phyloP scores from a whole-genome alignment of 1,284 basidiomycete genomes.

The Leccinum insolens region DNA sequence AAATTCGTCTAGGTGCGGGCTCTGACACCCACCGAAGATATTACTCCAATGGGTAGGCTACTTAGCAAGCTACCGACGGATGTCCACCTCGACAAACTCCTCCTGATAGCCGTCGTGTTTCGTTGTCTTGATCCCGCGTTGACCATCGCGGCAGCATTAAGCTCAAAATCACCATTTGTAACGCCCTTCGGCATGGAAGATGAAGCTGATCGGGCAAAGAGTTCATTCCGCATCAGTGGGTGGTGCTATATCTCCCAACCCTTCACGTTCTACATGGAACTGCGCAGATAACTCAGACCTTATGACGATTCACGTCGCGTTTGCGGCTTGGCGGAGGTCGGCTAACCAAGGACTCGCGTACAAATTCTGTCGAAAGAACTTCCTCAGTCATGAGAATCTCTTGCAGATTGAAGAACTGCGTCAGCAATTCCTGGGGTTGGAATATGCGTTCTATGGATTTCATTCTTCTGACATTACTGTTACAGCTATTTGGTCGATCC shows the following conservation, averaged over 20 bases:
- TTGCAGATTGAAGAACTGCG: conserved; percentile 97
- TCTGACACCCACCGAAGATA: conserved; percentile 85
- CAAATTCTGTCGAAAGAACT: conserved; percentile 85
- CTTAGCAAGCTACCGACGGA: conserved; percentile 95
- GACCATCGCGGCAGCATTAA: conserved; percentile 93
- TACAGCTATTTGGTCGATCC: conserved; percentile 84
- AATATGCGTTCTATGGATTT: neutral
- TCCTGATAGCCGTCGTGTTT: conserved; percentile 86
- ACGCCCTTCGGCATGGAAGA: conserved; percentile 88
- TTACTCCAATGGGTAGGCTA: conserved; percentile 92
- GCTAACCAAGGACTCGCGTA: conserved; percentile 63
- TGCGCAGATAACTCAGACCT: conserved; percentile 90
- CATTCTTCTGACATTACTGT: conserved; percentile 10
- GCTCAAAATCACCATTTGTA: conserved; percentile 93
- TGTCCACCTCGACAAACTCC: conserved; percentile 95
- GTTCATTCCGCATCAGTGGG: conserved; percentile 77
- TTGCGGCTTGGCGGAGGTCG: conserved; percentile 85
- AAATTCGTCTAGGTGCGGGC: conserved; percentile 67
- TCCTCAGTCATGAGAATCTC: conserved; percentile 86
- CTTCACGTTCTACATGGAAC: conserved; percentile 1
- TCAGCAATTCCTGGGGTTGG: conserved; percentile 87
- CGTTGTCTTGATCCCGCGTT: conserved; percentile 94
- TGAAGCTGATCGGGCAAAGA: conserved; percentile 87
- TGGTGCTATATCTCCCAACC: conserved; percentile 11
- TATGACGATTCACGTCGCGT: conserved; percentile 90